Conservation (phyloP, 2,329 filamentous ascomycete species). For the Calonectria leucothoes region DNA sequence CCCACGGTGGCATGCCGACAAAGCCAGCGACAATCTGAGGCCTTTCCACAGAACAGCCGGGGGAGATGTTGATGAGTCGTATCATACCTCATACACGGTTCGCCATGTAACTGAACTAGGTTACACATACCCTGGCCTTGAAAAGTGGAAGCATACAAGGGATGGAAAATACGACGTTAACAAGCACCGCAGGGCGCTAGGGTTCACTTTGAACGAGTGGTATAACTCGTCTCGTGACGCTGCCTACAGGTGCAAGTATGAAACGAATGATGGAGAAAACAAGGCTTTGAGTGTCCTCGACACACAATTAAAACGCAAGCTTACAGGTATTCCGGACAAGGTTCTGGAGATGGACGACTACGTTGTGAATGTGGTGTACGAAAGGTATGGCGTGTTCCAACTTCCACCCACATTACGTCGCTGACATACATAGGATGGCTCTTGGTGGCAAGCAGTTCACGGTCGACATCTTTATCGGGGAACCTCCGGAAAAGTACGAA, state of each 20-base stretch:
- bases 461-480: neutral
- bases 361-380: slow-evolving; percentile 4
- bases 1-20: neutral
- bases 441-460: neutral
- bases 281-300: neutral
- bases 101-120: neutral
- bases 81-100: neutral
- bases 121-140: neutral
- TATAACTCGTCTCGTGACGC: neutral
- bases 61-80: neutral
- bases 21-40: neutral
- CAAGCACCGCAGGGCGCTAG: neutral
- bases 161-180: neutral
- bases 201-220: neutral
- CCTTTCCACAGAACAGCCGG: neutral
- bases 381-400: neutral
- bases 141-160: neutral
- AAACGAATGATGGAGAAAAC: too few species aligned
- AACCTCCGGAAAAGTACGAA: neutral
- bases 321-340: neutral
- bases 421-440: neutral
- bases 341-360: neutral
- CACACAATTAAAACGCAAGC: neutral
- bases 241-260: neutral
- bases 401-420: too few species aligned